phyloP scores from a whole-genome alignment of 805 yeast species.

The Tetrapisispora nanseiensis region DNA sequence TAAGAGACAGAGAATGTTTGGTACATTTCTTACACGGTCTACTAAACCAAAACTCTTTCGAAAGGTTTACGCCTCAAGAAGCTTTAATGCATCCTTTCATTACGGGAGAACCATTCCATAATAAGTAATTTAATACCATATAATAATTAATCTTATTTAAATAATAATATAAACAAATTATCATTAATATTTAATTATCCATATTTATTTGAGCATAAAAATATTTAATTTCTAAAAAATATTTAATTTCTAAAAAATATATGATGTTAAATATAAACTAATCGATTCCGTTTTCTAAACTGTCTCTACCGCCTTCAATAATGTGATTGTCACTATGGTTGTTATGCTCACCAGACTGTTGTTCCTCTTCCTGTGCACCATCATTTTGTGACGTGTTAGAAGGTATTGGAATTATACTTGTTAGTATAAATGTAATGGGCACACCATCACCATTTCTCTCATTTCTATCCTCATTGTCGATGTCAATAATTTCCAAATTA shows the following conservation, averaged over 20 bases:
- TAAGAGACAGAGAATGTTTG: slow-evolving; percentile 58
- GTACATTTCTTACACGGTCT: slow-evolving; percentile 72
- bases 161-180: not conserved
- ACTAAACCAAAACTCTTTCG: slow-evolving; percentile 79
- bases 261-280: too few species aligned
- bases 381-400: not conserved
- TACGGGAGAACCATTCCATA: slow-evolving; percentile 46
- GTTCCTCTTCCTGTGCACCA: not conserved
- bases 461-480: not conserved
- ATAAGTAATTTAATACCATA: slow-evolving; percentile 34
- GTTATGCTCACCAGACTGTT: not conserved
- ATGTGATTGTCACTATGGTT: not conserved
- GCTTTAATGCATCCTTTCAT: slow-evolving; percentile 88
- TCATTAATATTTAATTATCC: too few species aligned
- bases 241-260: too few species aligned
- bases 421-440: not conserved
- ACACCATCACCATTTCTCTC: not conserved
- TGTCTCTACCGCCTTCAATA: not conserved
- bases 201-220: too few species aligned
- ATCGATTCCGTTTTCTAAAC: too few species aligned
- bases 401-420: not conserved
- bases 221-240: too few species aligned
- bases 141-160: not conserved
- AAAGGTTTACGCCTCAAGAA: slow-evolving; percentile 95
- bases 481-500: not conserved